phyloP scores from a whole-genome alignment of 1,284 basidiomycete species.

The Papiliotrema nemorosa region DNA sequence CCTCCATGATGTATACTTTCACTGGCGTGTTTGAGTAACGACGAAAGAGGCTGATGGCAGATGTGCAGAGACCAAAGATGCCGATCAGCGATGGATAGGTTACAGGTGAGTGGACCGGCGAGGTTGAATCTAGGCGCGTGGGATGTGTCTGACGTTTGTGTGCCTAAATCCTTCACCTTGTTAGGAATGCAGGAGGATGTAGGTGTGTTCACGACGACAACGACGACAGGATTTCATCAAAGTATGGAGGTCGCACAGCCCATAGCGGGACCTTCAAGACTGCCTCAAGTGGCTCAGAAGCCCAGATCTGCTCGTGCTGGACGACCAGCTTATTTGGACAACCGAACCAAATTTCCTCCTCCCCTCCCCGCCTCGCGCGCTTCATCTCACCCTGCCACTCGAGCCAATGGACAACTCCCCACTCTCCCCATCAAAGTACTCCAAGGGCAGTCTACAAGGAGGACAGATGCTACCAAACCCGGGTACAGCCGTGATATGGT shows the following conservation, averaged over 20 bases:
- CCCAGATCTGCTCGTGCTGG: not conserved
- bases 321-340: not conserved
- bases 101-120: no score
- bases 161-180: no score
- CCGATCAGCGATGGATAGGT: no score
- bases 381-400: not conserved
- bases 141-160: no score
- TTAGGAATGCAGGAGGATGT: no score
- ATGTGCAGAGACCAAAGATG: no score
- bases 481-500: slow-evolving; percentile 66
- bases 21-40: no score
- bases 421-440: slow-evolving; percentile 2
- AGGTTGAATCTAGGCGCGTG: no score
- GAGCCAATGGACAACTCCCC: not conserved
- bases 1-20: no score
- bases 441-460: not conserved
- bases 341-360: not conserved
- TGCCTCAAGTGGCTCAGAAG: not conserved
- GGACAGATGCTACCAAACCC: slow-evolving; percentile 30
- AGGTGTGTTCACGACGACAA: no score
- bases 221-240: not conserved
- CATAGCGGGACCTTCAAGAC: not conserved
- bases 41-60: no score
- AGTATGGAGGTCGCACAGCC: not conserved
- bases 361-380: not conserved